Conservation (phyloP, 768 basidiomycete genomes). For the Xerocomus potaroensis region DNA sequence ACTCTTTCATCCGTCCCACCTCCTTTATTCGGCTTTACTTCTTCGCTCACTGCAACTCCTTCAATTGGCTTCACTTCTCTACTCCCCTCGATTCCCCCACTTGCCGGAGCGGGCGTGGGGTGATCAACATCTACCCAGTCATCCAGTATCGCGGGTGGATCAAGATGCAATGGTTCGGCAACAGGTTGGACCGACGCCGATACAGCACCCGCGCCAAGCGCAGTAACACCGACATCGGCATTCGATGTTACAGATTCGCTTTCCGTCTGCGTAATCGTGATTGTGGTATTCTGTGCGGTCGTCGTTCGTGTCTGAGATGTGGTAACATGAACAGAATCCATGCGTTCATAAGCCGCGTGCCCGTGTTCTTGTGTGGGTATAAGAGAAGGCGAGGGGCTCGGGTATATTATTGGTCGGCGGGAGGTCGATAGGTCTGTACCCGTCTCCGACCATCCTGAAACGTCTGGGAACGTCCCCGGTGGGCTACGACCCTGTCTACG, state of each 20-base stretch:
- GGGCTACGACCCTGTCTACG: slow-evolving; percentile 26
- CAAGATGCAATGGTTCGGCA: slow-evolving; percentile 16
- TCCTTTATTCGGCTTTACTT: too few species aligned
- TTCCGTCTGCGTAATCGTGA: slow-evolving; percentile 12
- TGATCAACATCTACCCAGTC: slow-evolving; percentile 28
- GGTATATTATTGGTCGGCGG: slow-evolving; percentile 12
- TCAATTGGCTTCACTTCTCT: too few species aligned
- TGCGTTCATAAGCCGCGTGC: slow-evolving; percentile 5
- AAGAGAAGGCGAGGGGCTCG: slow-evolving; percentile 25
- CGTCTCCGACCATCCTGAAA: slow-evolving; percentile 31
- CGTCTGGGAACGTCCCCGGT: slow-evolving; percentile 26
- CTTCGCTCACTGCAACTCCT: too few species aligned
- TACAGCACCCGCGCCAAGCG: neutral
- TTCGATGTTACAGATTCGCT: slow-evolving; percentile 1
- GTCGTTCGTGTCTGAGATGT: slow-evolving; percentile 5
- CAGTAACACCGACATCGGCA: neutral
- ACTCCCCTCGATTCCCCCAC: too few species aligned
- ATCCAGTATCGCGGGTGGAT: slow-evolving; percentile 21
- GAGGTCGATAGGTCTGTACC: slow-evolving; percentile 21
- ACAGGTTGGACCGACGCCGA: slow-evolving; percentile 3
- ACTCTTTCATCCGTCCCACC: too few species aligned
- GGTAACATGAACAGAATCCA: slow-evolving; percentile 10
- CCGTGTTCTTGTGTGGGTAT: slow-evolving; percentile 23
- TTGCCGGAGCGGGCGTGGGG: slow-evolving; percentile 3
- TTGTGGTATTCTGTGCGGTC: slow-evolving; percentile 7